A percentile compares a stretch with the other conserved stretches of the same genome.
Evolutionary conservation across 1,139 yeast genomes (phyloP).

Genomic region (Pichia sp.): DNA sequence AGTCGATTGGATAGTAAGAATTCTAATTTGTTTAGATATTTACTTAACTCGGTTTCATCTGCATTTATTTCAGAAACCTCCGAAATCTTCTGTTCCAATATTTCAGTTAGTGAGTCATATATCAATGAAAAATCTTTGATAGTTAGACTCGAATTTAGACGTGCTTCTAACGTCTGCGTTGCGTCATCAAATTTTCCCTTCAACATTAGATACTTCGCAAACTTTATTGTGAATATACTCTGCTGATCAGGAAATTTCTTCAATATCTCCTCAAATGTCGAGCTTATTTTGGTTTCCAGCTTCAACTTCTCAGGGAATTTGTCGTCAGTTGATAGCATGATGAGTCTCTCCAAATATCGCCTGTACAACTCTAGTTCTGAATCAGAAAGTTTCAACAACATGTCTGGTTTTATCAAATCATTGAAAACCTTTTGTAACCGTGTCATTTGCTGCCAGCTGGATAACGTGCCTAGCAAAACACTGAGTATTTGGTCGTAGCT

Average conservation of each 20-base stretch:
- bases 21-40: slow-evolving; percentile 51
- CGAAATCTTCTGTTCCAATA: slow-evolving; percentile 51
- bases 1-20: slow-evolving; percentile 51
- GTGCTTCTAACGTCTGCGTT: slow-evolving; percentile 46
- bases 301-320: slow-evolving; percentile 5
- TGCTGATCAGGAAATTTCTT: slow-evolving; percentile 57
- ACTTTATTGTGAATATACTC: slow-evolving; percentile 45
- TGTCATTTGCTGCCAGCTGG: not conserved
- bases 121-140: slow-evolving; percentile 60
- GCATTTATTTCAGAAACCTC: slow-evolving; percentile 31
- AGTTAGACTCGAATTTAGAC: slow-evolving; percentile 44
- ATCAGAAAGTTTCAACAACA: slow-evolving; percentile 34
- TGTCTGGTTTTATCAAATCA: slow-evolving; percentile 29
- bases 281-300: slow-evolving; percentile 30
- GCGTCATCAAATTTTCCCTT: slow-evolving; percentile 39
- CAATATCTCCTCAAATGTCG: slow-evolving; percentile 38
- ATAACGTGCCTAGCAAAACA: slow-evolving; percentile 18
- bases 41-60: slow-evolving; percentile 33
- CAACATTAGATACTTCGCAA: slow-evolving; percentile 47
- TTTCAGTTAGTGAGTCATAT: slow-evolving; percentile 60
- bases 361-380: slow-evolving; percentile 43
- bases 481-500: slow-evolving; percentile 5
- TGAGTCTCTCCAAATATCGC: slow-evolving; percentile 45
- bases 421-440: slow-evolving; percentile 5
- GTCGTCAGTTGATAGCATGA: slow-evolving; percentile 23